phyloP scores from a whole-genome alignment of 148 eudicot genomes.

The Rhododendron kiyosumense region DNA sequence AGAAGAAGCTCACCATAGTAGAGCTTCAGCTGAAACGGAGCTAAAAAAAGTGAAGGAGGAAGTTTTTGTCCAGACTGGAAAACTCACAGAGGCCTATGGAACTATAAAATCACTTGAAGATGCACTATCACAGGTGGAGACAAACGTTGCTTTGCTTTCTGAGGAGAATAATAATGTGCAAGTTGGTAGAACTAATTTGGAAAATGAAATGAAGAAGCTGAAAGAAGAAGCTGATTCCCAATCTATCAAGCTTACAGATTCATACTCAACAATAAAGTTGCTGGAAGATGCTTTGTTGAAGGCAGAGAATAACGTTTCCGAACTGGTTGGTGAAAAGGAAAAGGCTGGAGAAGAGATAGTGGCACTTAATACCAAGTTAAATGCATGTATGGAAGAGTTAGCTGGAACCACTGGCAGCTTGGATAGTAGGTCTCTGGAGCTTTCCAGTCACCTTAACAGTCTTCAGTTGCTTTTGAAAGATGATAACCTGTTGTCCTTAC shows the following conservation, averaged over 20 bases:
- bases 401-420: conserved; percentile 52
- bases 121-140: conserved; percentile 49
- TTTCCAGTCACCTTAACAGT: conserved; percentile 50
- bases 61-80: conserved; percentile 32
- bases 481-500: conserved; percentile 40
- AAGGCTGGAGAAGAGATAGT: conserved; percentile 53
- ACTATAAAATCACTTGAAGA: conserved; percentile 70
- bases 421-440: conserved; percentile 47
- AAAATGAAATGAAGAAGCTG: conserved; percentile 44
- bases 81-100: conserved; percentile 48
- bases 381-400: conserved; percentile 68
- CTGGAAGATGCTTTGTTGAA: conserved; percentile 54
- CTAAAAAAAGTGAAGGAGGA: conserved; percentile 59
- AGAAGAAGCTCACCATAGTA: conserved; percentile 49
- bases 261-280: conserved; percentile 37
- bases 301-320: conserved; percentile 42
- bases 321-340: conserved; percentile 49
- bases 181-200: conserved; percentile 32
- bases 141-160: conserved; percentile 38
- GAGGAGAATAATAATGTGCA: conserved; percentile 55
- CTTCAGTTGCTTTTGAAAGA: conserved; percentile 57
- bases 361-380: conserved; percentile 51
- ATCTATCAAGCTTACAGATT: conserved; percentile 51
- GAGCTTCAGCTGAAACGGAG: conserved; percentile 52
- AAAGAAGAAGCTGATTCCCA: conserved; percentile 58